phyloP scores from a whole-genome alignment of 495 filamentous ascomycete genomes.

The Neurospora sp. region DNA sequence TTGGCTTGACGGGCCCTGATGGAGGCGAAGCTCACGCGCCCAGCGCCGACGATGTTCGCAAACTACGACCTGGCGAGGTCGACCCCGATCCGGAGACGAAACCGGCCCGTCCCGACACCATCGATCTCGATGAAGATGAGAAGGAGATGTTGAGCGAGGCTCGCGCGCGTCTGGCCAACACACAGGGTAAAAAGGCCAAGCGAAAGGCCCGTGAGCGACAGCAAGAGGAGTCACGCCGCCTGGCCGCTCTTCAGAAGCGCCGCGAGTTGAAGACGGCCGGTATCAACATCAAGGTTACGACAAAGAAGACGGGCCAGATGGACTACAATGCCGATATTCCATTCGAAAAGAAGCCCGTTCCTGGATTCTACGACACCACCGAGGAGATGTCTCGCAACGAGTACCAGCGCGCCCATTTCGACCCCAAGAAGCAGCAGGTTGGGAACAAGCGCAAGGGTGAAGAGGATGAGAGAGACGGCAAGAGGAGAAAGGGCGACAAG shows the following conservation, averaged over 20 bases:
- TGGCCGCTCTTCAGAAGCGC: constrained; percentile 88
- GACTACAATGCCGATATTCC: constrained; percentile 99
- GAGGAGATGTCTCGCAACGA: constrained; percentile 79
- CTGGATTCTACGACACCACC: constrained; percentile 86
- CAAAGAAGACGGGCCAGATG: constrained; percentile 90
- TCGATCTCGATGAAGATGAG: constrained; percentile 97
- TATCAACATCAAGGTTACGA: constrained; percentile 96
- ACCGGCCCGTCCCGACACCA: constrained; percentile 92
- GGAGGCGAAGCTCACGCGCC: constrained; percentile 83
- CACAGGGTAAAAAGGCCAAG: constrained; percentile 98
- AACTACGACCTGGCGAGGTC: constrained; percentile 81
- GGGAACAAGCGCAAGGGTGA: constrained; percentile 95
- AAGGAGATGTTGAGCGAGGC: constrained; percentile 99
- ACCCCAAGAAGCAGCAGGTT: constrained; percentile 87
- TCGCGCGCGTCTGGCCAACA: constrained; percentile 90
- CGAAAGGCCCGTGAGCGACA: constrained; percentile 92
- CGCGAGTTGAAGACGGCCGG: constrained; percentile 94
- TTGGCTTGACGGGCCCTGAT: constrained; percentile 79
- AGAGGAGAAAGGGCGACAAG: constrained; percentile 81
- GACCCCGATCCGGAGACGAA: constrained; percentile 96
- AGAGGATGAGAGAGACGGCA: constrained; percentile 69
- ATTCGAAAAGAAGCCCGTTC: constrained; percentile 83
- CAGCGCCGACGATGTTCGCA: constrained; percentile 86
- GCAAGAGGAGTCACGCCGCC: constrained; percentile 81
- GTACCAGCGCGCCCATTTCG: constrained; percentile 75